Conservation (phyloP, 2,329 filamentous ascomycete species). For the Fusarium metavorans region DNA sequence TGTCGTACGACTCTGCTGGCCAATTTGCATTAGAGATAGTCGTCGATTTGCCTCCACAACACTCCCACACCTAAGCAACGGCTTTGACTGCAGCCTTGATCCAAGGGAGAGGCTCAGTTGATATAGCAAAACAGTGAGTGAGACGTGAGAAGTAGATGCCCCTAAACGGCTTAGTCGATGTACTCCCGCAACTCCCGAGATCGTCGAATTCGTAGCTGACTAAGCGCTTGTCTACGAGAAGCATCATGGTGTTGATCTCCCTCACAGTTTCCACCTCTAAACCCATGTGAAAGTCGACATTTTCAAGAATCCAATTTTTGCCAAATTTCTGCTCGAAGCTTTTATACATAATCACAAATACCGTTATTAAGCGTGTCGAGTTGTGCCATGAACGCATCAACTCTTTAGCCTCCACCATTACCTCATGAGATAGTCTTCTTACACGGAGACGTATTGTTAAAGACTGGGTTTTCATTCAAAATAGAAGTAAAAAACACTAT, state of each 20-base stretch:
- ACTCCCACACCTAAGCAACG: neutral
- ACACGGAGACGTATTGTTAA: neutral
- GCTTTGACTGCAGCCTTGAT: neutral
- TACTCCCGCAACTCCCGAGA: constrained; percentile 34
- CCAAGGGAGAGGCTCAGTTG: neutral
- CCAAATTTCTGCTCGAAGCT: neutral
- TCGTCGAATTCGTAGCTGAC: constrained; percentile 21
- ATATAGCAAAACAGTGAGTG: constrained; percentile 3
- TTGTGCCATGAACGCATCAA: neutral
- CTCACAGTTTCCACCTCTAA: neutral
- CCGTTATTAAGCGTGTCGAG: neutral
- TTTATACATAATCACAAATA: neutral
- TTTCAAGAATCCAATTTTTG: neutral
- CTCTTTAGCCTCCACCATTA: neutral
- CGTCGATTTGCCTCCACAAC: neutral
- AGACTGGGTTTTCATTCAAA: neutral
- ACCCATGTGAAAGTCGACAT: neutral
- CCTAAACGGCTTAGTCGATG: constrained; percentile 35
- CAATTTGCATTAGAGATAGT: neutral
- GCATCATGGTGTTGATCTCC: neutral
- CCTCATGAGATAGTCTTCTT: too few relatives aligned
- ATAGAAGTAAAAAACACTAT: too few relatives aligned
- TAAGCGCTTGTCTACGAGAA: constrained; percentile 26
- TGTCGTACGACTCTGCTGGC: neutral
- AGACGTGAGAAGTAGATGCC: constrained; percentile 13